phyloP scores from a whole-genome alignment of 1,284 basidiomycete genomes.

The Flammula alnicola region DNA sequence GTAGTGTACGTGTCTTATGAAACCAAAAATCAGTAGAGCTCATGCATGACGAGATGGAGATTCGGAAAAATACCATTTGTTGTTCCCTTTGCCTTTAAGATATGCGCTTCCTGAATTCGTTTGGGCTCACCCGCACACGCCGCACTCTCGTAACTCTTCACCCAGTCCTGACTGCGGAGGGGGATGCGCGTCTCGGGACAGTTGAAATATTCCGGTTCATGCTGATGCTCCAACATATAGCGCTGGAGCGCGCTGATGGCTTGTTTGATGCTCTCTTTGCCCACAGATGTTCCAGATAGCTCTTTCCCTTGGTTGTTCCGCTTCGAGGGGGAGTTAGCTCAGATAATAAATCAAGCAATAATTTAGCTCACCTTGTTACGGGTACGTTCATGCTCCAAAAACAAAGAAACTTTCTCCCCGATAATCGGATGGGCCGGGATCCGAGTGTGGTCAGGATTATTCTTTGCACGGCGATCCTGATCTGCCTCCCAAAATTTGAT shows the following conservation, averaged over 20 bases:
- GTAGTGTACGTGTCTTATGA: neutral
- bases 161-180: slow-evolving; percentile 2
- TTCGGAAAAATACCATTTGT: neutral
- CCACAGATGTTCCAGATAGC: slow-evolving; percentile 6
- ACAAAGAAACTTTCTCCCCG: slow-evolving; percentile 2
- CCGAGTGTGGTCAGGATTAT: too few relatives aligned
- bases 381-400: slow-evolving; percentile 3
- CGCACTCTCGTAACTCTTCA: neutral
- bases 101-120: neutral
- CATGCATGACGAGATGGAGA: too few relatives aligned
- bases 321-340: neutral
- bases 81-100: neutral
- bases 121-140: neutral
- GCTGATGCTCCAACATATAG: slow-evolving; percentile 8
- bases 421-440: slow-evolving; percentile 8
- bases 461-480: too few relatives aligned
- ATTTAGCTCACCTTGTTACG: neutral
- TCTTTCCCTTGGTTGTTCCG: neutral
- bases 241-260: slow-evolving; percentile 7
- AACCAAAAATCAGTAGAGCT: neutral
- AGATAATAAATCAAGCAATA: neutral
- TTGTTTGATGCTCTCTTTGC: slow-evolving; percentile 7
- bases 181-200: neutral
- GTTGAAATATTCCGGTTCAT: neutral
- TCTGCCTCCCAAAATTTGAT: too few relatives aligned